A percentile compares a stretch with the other conserved stretches of the same genome.
phyloP scores from a whole-genome alignment of 228 moss, liverwort and hornwort species.

The Sphagnum magellanicum region DNA sequence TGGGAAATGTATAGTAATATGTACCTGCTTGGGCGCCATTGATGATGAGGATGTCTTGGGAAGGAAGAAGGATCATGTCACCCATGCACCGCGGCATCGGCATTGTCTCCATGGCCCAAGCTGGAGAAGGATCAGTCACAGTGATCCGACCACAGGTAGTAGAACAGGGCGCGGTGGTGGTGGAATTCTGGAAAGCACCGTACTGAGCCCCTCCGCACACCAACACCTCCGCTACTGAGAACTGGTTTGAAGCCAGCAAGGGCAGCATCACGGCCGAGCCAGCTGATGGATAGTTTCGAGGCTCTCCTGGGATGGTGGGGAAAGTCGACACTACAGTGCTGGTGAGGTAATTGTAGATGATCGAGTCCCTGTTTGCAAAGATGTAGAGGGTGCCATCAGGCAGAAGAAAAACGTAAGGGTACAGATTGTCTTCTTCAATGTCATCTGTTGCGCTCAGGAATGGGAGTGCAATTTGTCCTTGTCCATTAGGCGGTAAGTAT shows the following conservation, averaged over 20 bases:
- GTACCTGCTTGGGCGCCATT: conserved; percentile 64
- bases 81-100: conserved; percentile 47
- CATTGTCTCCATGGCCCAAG: conserved; percentile 41
- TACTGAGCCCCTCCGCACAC: conserved; percentile 71
- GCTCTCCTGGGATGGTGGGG: conserved; percentile 54
- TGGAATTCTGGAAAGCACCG: conserved; percentile 31
- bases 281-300: conserved; percentile 82
- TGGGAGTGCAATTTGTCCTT: conserved; percentile 13
- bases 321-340: conserved; percentile 28
- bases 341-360: conserved; percentile 57
- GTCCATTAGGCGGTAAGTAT: conserved; percentile 20
- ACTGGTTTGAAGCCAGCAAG: conserved; percentile 40
- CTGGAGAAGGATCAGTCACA: conserved; percentile 23
- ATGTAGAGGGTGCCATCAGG: conserved; percentile 71
- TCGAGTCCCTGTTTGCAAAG: conserved; percentile 70
- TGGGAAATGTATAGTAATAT: not conserved
- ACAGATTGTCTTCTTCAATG: conserved; percentile 59
- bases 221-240: conserved; percentile 46
- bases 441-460: conserved; percentile 43
- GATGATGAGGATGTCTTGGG: conserved; percentile 53
- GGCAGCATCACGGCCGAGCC: conserved; percentile 85
- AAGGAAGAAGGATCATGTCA: conserved; percentile 60
- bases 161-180: conserved; percentile 16
- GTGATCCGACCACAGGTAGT: conserved; percentile 39
- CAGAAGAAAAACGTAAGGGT: conserved; percentile 76